Base-by-base conservation (phyloP, 371 early-diverging fungal genomes). In the Lichtheimia hyalospora region DNA sequence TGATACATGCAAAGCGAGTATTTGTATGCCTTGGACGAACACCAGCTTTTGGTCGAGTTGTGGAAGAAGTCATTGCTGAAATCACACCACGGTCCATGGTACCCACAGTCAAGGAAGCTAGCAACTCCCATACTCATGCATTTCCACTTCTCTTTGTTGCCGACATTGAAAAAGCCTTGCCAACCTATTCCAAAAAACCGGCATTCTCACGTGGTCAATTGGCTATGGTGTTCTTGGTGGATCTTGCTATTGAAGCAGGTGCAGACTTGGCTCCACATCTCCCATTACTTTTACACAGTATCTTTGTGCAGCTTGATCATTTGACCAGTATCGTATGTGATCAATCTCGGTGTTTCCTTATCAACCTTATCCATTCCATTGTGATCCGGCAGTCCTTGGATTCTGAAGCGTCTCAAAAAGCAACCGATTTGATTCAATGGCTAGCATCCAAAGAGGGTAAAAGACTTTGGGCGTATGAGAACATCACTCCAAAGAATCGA, bases 261-360 rank as follows among this genome's bases (percentile, higher is more conserved):
- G 79, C 83, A 3, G 84, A 84, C 27, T 65, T 92, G 10, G 68
- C 83, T 1, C 77, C 82, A 3, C 87, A 91, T 67, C 71, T 95
- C 2, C 91, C 94, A 1, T 61, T 89, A 3, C 67, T 95, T 15
- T 60, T 95, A 2, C 92, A 92, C 59, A 79, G 87, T 21, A 77
- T 92, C 27, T 88, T 90, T 74, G 89, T 93, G 5, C 94, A 94
- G 51, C 63, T 93, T 24, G 92, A 93, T 57, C 89, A 90, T 61
- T 79, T 86, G 41, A 89, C 90, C 13, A 84, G 87, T 14, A 77
- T 92, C 24, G 81, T 91, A 2, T 89, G 92, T 62, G 93, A 93
- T 52, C 90, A 93, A 68, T 87, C 89, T 6, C 82, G 94, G 15
- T 81, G 88, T 4, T 82, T 96, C 28, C 74, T 96, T 18, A 85